Percentiles rank a stretch among this genome's conserved stretches.
These are phyloP conservation scores for Huntiella abstrusa DNA, from an alignment of 2,329 filamentous ascomycete species.

Conservation along the genomic window DNA sequence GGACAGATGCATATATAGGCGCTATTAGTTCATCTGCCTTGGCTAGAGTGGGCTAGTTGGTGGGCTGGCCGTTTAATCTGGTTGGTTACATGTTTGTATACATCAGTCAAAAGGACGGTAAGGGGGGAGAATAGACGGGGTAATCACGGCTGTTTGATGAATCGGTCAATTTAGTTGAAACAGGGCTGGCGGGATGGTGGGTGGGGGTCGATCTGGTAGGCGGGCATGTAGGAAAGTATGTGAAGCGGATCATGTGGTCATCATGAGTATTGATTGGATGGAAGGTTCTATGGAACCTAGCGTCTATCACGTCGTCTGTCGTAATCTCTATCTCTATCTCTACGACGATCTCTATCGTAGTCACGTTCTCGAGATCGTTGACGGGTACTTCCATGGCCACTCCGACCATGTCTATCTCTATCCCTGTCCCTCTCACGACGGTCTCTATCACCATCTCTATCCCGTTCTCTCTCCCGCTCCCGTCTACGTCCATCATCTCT, in stretches of 20 bases:
- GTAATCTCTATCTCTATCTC: neutral
- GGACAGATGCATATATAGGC: no score
- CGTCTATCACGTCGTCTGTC: neutral
- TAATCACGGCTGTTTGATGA: neutral
- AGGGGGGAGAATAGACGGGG: no score
- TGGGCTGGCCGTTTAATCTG: no score
- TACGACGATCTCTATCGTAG: slow-evolving; percentile 15
- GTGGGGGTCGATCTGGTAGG: neutral
- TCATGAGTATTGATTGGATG: neutral
- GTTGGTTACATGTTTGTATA: neutral
- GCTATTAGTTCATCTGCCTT: no score
- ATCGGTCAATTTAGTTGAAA: neutral
- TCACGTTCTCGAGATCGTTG: slow-evolving; percentile 14
- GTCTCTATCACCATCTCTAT: neutral
- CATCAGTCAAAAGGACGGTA: neutral
- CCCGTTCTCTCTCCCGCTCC: neutral
- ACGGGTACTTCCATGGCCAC: slow-evolving; percentile 11
- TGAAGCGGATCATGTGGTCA: neutral
- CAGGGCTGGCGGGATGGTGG: neutral
- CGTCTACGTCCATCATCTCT: neutral
- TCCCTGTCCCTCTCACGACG: neutral
- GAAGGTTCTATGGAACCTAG: neutral
- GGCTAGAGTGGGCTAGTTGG: no score
- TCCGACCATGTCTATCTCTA: slow-evolving; percentile 14
- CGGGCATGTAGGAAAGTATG: neutral